phyloP scores from a whole-genome alignment of 2,329 filamentous ascomycete genomes.

The Bipolaris cookei region DNA sequence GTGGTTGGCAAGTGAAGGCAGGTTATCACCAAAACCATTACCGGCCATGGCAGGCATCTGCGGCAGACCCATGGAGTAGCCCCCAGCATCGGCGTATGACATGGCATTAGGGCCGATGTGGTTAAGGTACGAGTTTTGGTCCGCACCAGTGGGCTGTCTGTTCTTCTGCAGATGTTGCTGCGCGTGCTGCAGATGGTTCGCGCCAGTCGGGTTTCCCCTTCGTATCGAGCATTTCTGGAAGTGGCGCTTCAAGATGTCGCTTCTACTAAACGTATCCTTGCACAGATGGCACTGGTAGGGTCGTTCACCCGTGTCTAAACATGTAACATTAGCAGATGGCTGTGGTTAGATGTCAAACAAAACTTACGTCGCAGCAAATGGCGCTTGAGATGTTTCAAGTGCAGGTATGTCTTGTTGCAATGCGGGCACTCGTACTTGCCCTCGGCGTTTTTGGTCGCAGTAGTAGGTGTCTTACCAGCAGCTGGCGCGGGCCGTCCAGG shows the following conservation, averaged over 20 bases:
- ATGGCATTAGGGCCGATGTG: conserved; percentile 44
- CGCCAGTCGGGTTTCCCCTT: conserved; percentile 92
- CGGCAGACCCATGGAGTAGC: conserved; percentile 45
- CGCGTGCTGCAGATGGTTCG: conserved; percentile 91
- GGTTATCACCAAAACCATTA: conserved; percentile 46
- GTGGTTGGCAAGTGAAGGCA: conserved; percentile 49
- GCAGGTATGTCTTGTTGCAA: conserved; percentile 97
- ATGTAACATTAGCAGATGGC: conserved; percentile 43
- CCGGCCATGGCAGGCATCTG: conserved; percentile 42
- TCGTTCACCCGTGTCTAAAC: conserved; percentile 89
- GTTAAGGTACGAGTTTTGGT: conserved; percentile 47
- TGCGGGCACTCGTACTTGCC: conserved; percentile 98
- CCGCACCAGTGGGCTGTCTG: conserved; percentile 39
- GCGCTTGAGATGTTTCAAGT: conserved; percentile 96
- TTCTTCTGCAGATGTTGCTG: conserved; percentile 85
- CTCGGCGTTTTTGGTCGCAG: conserved; percentile 93
- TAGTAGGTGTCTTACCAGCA: conserved; percentile 79
- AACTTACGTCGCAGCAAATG: conserved; percentile 94
- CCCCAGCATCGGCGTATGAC: conserved; percentile 39
- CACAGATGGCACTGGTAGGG: conserved; percentile 98
- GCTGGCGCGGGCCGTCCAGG: conserved; percentile 83
- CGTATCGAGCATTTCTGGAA: conserved; percentile 99
- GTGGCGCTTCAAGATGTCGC: conserved; percentile 97
- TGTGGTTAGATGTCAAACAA: conserved; percentile 3
- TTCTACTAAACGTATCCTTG: conserved; percentile 96